These are phyloP conservation scores for Tricholoma flavovirens DNA, from an alignment of 768 basidiomycete genomes.

Conservation along the genomic window DNA sequence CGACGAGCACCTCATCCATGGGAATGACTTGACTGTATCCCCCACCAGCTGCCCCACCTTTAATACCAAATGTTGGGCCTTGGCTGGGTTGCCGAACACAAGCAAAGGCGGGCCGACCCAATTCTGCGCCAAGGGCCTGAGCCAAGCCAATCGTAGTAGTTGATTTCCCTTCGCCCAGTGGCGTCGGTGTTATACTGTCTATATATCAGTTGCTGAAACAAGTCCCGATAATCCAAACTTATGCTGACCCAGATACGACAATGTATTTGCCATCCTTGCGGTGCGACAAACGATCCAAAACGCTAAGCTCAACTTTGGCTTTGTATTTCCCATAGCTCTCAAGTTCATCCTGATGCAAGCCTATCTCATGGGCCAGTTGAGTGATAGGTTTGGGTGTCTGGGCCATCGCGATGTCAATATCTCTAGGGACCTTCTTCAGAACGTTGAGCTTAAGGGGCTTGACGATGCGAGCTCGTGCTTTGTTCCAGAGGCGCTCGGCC, in stretches of 20 bases:
- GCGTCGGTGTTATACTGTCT: conserved; percentile 87
- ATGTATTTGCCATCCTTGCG: conserved; percentile 95
- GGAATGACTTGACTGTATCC: conserved; percentile 99
- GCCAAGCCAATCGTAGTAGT: conserved; percentile 97
- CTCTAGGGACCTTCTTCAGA: conserved; percentile 84
- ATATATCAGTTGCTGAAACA: conserved; percentile 10
- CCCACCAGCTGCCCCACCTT: conserved; percentile 97
- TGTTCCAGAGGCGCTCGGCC: conserved; percentile 77
- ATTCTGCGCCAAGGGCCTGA: conserved; percentile 92
- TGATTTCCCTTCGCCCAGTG: conserved; percentile 96
- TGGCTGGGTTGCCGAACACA: conserved; percentile 98
- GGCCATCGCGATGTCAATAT: conserved; percentile 94
- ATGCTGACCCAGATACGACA: conserved; percentile 78
- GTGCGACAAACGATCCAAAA: conserved; percentile 78
- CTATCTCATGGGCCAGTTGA: conserved; percentile 83
- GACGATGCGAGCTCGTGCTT: conserved; percentile 58
- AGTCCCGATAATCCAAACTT: not conserved
- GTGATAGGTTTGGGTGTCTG: conserved; percentile 89
- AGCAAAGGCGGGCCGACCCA: conserved; percentile 88
- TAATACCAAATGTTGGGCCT: conserved; percentile 98
- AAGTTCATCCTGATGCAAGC: conserved; percentile 77
- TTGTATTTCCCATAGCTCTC: conserved; percentile 96
- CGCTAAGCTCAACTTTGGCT: conserved; percentile 90
- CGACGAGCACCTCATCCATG: conserved; percentile 79
- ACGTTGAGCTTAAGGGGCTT: conserved; percentile 77